Percentiles rank a stretch among this genome's conserved stretches.
Evolutionary conservation across 1,284 basidiomycete genomes (phyloP).

Genomic region (Peniophora sp.): DNA sequence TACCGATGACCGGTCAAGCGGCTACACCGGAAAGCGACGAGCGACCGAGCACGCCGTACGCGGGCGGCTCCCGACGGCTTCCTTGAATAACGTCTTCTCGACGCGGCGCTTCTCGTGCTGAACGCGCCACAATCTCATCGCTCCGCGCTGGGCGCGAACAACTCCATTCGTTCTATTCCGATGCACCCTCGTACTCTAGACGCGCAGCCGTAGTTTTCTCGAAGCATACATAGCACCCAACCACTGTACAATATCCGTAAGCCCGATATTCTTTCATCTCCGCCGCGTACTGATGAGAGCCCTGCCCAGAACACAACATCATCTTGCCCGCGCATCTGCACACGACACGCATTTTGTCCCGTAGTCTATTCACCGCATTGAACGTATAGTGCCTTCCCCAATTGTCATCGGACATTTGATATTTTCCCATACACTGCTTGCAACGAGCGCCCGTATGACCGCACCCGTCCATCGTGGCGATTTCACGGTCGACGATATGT

Average conservation of each 20-base stretch:
- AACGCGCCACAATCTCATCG: neutral
- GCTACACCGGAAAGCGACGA: conserved; percentile 11
- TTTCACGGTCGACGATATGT: no score
- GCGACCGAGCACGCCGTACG: conserved; percentile 8
- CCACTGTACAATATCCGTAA: neutral
- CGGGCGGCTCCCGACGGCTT: neutral
- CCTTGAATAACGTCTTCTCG: neutral
- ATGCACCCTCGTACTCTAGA: neutral
- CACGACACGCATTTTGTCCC: neutral
- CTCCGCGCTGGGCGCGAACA: neutral
- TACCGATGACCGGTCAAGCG: no score
- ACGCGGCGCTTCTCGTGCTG: neutral
- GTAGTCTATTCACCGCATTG: no score
- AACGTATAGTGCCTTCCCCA: no score
- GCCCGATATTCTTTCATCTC: neutral
- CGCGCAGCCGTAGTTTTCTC: neutral
- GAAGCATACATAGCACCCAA: neutral
- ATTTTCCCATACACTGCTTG: no score
- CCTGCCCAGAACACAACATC: neutral
- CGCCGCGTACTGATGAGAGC: neutral
- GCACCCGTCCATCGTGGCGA: no score
- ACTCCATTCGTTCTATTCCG: neutral
- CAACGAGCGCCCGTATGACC: no score
- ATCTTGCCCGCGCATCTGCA: neutral
- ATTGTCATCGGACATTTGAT: no score